phyloP scores from a whole-genome alignment of 257 asterid genomes.

The Buddleja alternifolia region DNA sequence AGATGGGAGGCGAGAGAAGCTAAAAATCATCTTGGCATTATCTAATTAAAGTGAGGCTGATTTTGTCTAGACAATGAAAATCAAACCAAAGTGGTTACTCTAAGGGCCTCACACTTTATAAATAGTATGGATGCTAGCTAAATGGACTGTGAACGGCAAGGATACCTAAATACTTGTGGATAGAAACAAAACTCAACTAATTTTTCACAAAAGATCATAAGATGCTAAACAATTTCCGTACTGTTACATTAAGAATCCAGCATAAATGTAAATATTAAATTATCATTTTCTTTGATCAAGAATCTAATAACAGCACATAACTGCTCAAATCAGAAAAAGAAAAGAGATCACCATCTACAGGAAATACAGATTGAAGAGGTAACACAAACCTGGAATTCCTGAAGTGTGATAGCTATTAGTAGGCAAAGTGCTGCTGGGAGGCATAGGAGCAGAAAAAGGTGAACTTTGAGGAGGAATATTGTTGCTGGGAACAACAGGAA shows the following conservation, averaged over 20 bases:
- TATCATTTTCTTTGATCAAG: neutral
- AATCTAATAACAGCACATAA: conserved; percentile 22
- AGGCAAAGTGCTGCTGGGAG: conserved; percentile 43
- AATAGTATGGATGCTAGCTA: too few relatives aligned
- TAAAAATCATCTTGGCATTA: too few relatives aligned
- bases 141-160: conserved; percentile 5
- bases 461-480: conserved; percentile 51
- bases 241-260: conserved; percentile 2
- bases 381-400: conserved; percentile 55
- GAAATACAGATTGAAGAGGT: conserved; percentile 24
- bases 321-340: neutral
- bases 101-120: too few relatives aligned
- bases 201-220: conserved; percentile 8
- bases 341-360: neutral
- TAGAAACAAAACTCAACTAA: neutral
- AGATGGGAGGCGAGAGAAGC: too few relatives aligned
- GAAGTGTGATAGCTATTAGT: conserved; percentile 43
- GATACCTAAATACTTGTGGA: neutral
- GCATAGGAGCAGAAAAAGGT: conserved; percentile 53
- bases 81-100: too few relatives aligned
- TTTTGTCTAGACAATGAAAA: too few relatives aligned
- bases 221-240: neutral
- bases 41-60: too few relatives aligned
- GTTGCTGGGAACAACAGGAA: conserved; percentile 69
- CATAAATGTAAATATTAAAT: neutral